Base-by-base conservation (phyloP, 176 grass and related monocot species). In the Areca catechu region DNA sequence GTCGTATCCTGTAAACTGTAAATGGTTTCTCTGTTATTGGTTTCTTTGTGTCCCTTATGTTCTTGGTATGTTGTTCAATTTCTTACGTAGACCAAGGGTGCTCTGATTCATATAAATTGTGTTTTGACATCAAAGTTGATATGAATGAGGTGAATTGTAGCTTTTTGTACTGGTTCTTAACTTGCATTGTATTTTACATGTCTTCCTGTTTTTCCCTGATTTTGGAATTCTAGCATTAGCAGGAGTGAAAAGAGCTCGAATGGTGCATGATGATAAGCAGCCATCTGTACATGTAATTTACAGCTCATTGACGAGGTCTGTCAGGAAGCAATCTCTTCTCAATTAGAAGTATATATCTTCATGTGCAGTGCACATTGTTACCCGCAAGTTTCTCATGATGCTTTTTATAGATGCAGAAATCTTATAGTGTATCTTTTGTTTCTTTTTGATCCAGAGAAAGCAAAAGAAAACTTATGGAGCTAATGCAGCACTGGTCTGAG, bases 401-500 rank as follows among this genome's bases (percentile, higher is more conserved):
- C 22, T 63, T 17, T 19, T 37, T 73, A 74, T 57, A 4, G 43
- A 62, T 60, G 58, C 7, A 14, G 28, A 67, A 19, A 30, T 17
- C 51, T 58, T 74, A 49, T 16, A 23, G 7, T 50, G 3, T 3
- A 15, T 60, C 58, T 28, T 79, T 69, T 71, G 15, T 27, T 71
- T 22, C 34, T 37, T 21, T 67, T 68, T 65, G 48, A 48, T 66
- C 18, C 34, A 98, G 93, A 75, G 83, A 92, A 83, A 92, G 84
- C 73, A 92, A 83, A 79, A 80, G 70, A 51, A 98, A 85, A 37
- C 81, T 98, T 18, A 71, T 83, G 75, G 87, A 83, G 70, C 24
- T 88, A 22, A 92, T 98, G 93, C 81, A 85, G 34, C 72, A 85
- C 17, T 98, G 93, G 93, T 88, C 84, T 15, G 62, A 98, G 51